Evolutionary conservation across 345 rosid genomes (phyloP), one percentile per base, ranked within the genome.

Genomic region (Corchorus capsularis): DNA sequence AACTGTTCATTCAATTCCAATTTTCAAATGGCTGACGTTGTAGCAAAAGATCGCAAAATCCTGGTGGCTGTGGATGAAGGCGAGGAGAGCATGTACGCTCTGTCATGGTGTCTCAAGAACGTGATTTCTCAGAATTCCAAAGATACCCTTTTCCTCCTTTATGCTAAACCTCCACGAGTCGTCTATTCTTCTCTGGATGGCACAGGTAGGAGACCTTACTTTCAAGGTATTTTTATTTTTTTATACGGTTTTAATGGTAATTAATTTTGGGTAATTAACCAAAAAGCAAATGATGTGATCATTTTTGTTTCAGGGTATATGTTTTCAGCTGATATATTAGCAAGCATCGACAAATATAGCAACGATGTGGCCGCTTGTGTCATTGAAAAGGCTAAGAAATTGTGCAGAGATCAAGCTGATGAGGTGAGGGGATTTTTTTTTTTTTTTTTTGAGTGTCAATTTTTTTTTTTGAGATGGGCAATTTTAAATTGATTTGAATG

Each of bases 61-160:
- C 66, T 87, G 62, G 90, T 87, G 77, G 91, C 90, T 3, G 87
- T 91, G 41, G 92, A 89, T 61, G 88, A 89, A 77, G 74, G 92
- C 41, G 90, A 82, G 53, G 92, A 91, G 86, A 89, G 95, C 86
- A 78, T 82, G 83, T 63, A 87, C 46, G 95, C 95, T 13, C 87
- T 91, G 19, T 64, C 85, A 0, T 91, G 95, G 95, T 87, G 85
- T 39, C 82, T 87, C 13, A 79, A 73, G n/a, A 89, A 89, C 74
- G 66, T 86, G 34, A 46, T 81, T 64, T 78, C 83, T 62, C 74
- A 50, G 22, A 22, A 75, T 65, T 80, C 77, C 54, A 83, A 60
- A 0, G 91, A 88, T 76, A 81, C 85, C 63, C 77, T 91, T 11
- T 45, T 89, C 53, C 91, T 91, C 52, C 83, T 91, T 63, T 86